Conservation (phyloP, 768 basidiomycete genomes). For the Psilocybe azurescens region DNA sequence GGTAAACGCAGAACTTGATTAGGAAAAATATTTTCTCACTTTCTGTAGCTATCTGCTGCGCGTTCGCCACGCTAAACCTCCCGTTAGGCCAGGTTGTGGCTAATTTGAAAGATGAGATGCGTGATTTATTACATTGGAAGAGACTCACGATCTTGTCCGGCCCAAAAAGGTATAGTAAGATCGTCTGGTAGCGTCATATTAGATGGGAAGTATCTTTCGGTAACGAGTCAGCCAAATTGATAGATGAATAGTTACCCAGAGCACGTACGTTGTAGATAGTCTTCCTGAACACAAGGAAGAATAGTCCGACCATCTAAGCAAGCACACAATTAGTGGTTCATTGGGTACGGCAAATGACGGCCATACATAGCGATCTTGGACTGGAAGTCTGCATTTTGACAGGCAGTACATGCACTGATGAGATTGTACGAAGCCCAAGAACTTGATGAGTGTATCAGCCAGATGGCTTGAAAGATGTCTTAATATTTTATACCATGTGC, state of each 20-base stretch:
- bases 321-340: neutral
- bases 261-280: slow-evolving; percentile 16
- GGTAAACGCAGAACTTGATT: neutral
- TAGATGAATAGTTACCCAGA: neutral
- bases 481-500: too few species aligned
- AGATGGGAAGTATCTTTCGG: too few species aligned
- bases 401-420: too few species aligned
- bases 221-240: too few species aligned
- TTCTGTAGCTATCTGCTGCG: slow-evolving; percentile 31
- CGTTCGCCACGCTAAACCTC: slow-evolving; percentile 29
- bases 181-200: too few species aligned
- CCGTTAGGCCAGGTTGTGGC: slow-evolving; percentile 32
- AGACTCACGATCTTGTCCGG: slow-evolving; percentile 44
- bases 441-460: too few species aligned
- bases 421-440: too few species aligned
- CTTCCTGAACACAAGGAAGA: neutral
- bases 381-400: too few species aligned
- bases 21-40: slow-evolving; percentile 21
- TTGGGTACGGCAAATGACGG: too few species aligned
- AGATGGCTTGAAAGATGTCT: too few species aligned
- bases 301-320: slow-evolving; percentile 19
- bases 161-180: slow-evolving; percentile 14
- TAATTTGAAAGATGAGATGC: slow-evolving; percentile 19
- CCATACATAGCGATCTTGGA: too few species aligned
- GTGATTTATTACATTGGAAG: too few species aligned